Evolutionary conservation across 768 basidiomycete species (phyloP).

Genomic region (Gelatoporia subvermispora): DNA sequence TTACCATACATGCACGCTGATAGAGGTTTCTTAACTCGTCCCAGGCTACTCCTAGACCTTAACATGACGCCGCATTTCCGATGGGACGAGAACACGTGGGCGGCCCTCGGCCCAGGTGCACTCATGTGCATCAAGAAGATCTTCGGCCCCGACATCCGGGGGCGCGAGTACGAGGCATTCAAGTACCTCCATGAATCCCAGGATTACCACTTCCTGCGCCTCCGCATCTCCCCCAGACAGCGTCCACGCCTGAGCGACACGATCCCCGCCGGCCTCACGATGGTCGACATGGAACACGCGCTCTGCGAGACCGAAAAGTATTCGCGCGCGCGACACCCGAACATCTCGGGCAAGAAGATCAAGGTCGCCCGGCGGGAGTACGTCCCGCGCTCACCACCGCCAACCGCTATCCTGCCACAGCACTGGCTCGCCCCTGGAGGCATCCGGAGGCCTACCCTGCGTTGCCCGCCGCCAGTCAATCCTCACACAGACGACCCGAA

Average conservation of each 20-base stretch:
- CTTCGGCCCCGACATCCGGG: constrained; percentile 42
- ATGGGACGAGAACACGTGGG: constrained; percentile 66
- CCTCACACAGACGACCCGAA: constrained; percentile 7
- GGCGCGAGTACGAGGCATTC: constrained; percentile 54
- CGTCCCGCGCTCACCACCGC: constrained; percentile 13
- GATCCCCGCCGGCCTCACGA: constrained; percentile 34
- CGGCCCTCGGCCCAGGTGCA: constrained; percentile 64
- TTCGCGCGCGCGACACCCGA: constrained; percentile 50
- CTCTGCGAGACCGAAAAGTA: constrained; percentile 82
- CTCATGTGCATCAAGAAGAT: constrained; percentile 62
- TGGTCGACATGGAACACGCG: constrained; percentile 74
- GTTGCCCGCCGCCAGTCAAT: constrained; percentile 15
- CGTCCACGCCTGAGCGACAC: constrained; percentile 20
- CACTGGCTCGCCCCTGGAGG: constrained; percentile 15
- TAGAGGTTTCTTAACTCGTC: background rate
- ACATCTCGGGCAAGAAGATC: constrained; percentile 33
- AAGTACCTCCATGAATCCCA: constrained; percentile 62
- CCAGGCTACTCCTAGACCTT: constrained; percentile 31
- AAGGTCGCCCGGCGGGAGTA: constrained; percentile 26
- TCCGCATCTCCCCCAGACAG: constrained; percentile 31
- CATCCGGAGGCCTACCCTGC: constrained; percentile 4
- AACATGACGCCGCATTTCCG: constrained; percentile 40
- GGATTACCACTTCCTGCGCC: constrained; percentile 51
- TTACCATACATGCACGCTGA: background rate
- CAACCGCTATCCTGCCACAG: constrained; percentile 21